Evolutionary conservation across 1,139 yeast genomes (phyloP).

Genomic region (Kurtzmaniella quercitrusa): DNA sequence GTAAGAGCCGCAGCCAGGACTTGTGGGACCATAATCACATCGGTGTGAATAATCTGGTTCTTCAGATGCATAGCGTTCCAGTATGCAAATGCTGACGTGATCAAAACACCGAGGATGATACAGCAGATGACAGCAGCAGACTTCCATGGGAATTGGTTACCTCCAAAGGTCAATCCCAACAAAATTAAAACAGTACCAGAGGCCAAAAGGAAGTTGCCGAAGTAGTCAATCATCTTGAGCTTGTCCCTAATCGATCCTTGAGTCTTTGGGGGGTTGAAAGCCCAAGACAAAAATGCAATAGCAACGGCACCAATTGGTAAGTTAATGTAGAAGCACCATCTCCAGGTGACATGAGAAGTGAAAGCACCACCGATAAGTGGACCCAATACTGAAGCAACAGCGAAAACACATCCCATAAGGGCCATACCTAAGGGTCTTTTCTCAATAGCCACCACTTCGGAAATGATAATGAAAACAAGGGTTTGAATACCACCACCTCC

Average conservation of each 20-base stretch:
- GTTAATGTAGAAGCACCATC: slow-evolving; percentile 24
- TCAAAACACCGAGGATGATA: slow-evolving; percentile 10
- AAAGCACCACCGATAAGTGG: slow-evolving; percentile 24
- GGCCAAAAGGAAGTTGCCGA: slow-evolving; percentile 41
- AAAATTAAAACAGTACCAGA: slow-evolving; percentile 41
- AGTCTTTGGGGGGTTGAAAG: slow-evolving; percentile 33
- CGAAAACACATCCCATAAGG: slow-evolving; percentile 16
- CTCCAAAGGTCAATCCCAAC: slow-evolving; percentile 52
- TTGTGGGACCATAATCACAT: slow-evolving; percentile 20
- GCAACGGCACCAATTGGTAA: slow-evolving; percentile 38
- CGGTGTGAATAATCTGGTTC: slow-evolving; percentile 25
- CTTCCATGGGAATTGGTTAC: slow-evolving; percentile 16
- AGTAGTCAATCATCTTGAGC: slow-evolving; percentile 36
- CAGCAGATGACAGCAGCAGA: slow-evolving; percentile 12
- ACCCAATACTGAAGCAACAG: slow-evolving; percentile 21
- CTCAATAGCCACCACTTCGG: slow-evolving; percentile 28
- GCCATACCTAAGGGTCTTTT: slow-evolving; percentile 22
- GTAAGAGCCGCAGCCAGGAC: slow-evolving; percentile 20
- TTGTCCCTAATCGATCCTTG: slow-evolving; percentile 10
- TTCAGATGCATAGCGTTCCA: slow-evolving; percentile 26
- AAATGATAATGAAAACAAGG: slow-evolving; percentile 21
- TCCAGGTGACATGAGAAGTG: slow-evolving; percentile 16
- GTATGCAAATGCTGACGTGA: slow-evolving; percentile 14
- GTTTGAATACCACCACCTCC: slow-evolving; percentile 32
- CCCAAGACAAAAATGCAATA: slow-evolving; percentile 17